A percentile compares a stretch with the other conserved stretches of the same genome.
Evolutionary conservation across 1,284 basidiomycete genomes (phyloP).

Genomic region (Lignosus rhinocerotis): DNA sequence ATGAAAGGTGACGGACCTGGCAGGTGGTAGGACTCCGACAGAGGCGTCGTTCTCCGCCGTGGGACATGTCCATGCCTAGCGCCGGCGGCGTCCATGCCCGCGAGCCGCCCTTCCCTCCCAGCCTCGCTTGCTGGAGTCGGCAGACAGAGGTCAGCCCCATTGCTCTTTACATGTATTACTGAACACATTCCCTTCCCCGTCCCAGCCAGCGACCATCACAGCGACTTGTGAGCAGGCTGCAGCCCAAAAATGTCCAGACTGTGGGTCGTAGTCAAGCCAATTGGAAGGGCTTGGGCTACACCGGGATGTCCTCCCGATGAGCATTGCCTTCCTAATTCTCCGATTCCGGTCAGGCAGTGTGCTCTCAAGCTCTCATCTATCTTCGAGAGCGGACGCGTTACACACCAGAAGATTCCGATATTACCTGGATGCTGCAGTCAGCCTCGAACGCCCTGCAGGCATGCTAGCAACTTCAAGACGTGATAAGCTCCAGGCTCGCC

Average conservation of each 20-base stretch:
- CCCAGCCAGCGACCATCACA: neutral
- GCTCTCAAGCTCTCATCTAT: neutral
- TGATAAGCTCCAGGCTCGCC: constrained; percentile 6
- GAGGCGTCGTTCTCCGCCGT: neutral
- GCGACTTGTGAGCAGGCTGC: neutral
- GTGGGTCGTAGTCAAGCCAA: neutral
- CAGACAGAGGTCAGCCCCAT: no score
- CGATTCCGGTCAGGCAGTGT: neutral
- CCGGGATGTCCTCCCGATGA: neutral
- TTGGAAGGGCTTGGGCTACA: neutral
- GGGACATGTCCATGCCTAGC: neutral
- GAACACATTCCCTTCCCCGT: neutral
- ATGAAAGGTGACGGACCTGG: constrained; percentile 9
- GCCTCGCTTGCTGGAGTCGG: neutral
- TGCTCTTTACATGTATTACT: neutral
- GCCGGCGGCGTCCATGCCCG: neutral
- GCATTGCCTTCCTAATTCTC: constrained; percentile 2
- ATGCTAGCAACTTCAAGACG: neutral
- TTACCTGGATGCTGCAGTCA: neutral
- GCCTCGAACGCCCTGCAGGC: neutral
- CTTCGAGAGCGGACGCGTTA: neutral
- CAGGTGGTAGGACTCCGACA: neutral
- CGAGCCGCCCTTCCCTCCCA: neutral
- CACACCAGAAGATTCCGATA: no score
- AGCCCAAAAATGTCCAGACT: neutral